Evolutionary conservation across 2,329 filamentous ascomycete genomes (phyloP).

Genomic region (Penicillium thymicola): DNA sequence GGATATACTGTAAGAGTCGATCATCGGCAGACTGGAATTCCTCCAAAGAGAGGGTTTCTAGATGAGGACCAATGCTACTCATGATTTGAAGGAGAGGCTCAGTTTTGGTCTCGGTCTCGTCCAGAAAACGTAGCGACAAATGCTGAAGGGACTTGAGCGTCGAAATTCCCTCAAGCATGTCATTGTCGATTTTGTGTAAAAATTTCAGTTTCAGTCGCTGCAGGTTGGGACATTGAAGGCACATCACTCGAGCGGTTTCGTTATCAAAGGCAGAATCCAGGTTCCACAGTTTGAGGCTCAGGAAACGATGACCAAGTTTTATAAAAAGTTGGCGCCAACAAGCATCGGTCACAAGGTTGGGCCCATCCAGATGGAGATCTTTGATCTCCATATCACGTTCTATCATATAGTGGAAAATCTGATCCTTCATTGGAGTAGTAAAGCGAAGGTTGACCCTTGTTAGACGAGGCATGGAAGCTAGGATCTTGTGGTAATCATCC

Average conservation of each 20-base stretch:
- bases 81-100: constrained; percentile 62
- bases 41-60: constrained; percentile 77
- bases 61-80: constrained; percentile 57
- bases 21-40: constrained; percentile 66
- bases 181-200: constrained; percentile 69
- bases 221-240: constrained; percentile 63
- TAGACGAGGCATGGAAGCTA: constrained; percentile 68
- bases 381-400: constrained; percentile 67
- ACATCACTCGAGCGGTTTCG: constrained; percentile 61
- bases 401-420: constrained; percentile 75
- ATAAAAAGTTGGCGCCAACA: constrained; percentile 71
- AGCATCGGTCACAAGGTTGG: constrained; percentile 75
- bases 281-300: constrained; percentile 73
- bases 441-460: constrained; percentile 72
- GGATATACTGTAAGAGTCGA: constrained; percentile 66
- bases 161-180: constrained; percentile 64
- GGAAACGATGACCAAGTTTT: constrained; percentile 62
- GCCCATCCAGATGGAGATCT: constrained; percentile 73
- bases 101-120: constrained; percentile 53
- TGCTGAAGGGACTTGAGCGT: constrained; percentile 65
- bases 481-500: constrained; percentile 76
- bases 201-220: constrained; percentile 74
- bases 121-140: constrained; percentile 67
- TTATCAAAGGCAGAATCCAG: constrained; percentile 80
- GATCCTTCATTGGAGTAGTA: constrained; percentile 88